Evolutionary conservation across 805 yeast species (phyloP), one percentile per base, ranked within the genome.

Genomic region (Teunomyces lycoperdinae): DNA sequence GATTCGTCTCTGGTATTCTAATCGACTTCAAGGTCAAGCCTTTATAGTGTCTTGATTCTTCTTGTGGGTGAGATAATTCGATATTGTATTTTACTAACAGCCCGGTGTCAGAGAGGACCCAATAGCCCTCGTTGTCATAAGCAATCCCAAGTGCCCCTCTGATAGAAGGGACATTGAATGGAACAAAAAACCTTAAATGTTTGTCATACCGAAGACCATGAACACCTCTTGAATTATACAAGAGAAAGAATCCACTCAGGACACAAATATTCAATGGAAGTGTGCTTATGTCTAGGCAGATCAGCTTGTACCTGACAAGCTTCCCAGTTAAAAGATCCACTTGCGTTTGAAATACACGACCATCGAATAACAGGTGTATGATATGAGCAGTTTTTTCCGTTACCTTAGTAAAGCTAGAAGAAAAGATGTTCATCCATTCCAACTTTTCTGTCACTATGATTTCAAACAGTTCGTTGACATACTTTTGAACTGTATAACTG

Each of bases 321-420:
- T 24, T 38, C 13, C 41, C 30, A 7, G 9, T 26, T 5, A n/a
- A 11, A 16, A 7, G 5, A 20, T 38, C 17, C 9, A 49, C 40
- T 27, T 33, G 34, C 28, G 41, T 29, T 34, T 49, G 49, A 16
- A 36, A 28, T 9, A 49, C 32, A 3, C 28, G 36, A 11, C 49
- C 46, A 28, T 45, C 43, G 20, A 43, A 16, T 29, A 39, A 39
- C 51, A 49, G 48, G 20, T 38, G 43, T 5, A 49, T 38, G 34
- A 49, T 38, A n/a, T 31, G 7, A 6, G 17, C 41, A 24, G 9
- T 38, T 24, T 11, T 6, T 26, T 6, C 3, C 1, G 30, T 17
- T 26, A 11, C 30, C 5, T 4, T 3, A 20, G 5, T 6, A 11
- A 24, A 26, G 10, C 11, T 38, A 9, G 41, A 38, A 5, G 30